Base-by-base conservation (phyloP, 306 rosid species). In the Geum urbanum region DNA sequence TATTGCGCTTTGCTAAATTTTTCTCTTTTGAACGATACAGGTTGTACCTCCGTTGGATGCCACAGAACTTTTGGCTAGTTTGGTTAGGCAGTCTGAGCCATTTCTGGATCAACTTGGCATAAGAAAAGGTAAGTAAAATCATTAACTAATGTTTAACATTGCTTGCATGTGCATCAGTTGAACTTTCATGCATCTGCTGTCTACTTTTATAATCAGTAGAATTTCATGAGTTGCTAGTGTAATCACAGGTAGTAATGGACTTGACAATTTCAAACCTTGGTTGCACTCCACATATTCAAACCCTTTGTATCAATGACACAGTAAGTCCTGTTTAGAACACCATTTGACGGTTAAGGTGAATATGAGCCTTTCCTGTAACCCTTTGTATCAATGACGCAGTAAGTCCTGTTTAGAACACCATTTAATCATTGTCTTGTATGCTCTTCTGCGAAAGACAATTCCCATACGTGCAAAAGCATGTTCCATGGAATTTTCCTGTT, bases 41-140 rank as follows among this genome's bases (percentile, higher is more conserved):
- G 95, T 82, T 71, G 95, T 95, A 71, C 96, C 86, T 14, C 99
- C 99, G 32, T 73, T 95, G 74, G 99, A 86, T 62, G 91, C 86
- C 57, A 82, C 96, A 4, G 99, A 95, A 86, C 99, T 95, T 79
- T 78, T 95, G 84, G 99, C 99, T 20, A 86, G 80, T 78, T 86
- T 89, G 83, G 95, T 95, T 52, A 86, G 95, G 76, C 96, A 91
- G 76, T 91, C 97, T 19, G 97, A 74, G 52, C 92, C 97, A 41
- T 84, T 95, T 68, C 77, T 95, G 81, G 99, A 94, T 84, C 99
- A 94, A 77, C 82, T 94, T 83, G 99, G 99, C 72, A 79, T 95
- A 74, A 80, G 75, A 74, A 86, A 70, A 86, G 97, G 99, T 89
- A 76, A 66, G 63, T 27, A 45, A 48, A 55, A 70, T 22, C 22